These are phyloP conservation scores for Thelonectria discophora DNA, from an alignment of 2,329 filamentous ascomycete genomes.

Conservation along the genomic window DNA sequence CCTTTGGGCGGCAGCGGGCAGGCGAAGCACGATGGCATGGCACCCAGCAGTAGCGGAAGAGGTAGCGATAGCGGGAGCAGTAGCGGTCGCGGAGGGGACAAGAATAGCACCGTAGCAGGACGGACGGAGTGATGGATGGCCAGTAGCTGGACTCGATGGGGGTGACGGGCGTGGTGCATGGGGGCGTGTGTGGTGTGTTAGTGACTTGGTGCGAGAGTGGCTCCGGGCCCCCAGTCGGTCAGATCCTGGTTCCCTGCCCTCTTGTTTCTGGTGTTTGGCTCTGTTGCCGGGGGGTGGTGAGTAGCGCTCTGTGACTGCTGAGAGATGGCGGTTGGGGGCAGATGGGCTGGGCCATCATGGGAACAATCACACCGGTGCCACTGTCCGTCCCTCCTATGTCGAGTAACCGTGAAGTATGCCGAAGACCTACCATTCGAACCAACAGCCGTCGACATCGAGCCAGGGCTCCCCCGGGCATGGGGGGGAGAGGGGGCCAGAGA, in stretches of 20 bases:
- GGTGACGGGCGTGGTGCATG: slow-evolving; percentile 3
- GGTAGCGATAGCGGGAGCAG: slow-evolving; percentile 5
- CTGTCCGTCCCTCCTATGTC: not conserved
- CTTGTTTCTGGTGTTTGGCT: slow-evolving; percentile 11
- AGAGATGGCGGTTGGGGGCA: slow-evolving; percentile 10
- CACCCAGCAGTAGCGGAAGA: slow-evolving; percentile 11
- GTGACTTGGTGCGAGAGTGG: slow-evolving; percentile 26
- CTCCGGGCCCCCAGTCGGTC: slow-evolving; percentile 26
- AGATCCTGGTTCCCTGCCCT: slow-evolving; percentile 22
- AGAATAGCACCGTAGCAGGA: slow-evolving; percentile 35
- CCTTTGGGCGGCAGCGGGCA: slow-evolving; percentile 26
- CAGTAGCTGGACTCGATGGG: slow-evolving; percentile 13
- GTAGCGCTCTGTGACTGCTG: not conserved
- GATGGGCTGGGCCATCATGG: not conserved
- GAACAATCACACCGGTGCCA: slow-evolving; percentile 12
- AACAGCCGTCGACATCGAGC: not conserved
- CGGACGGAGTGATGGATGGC: slow-evolving; percentile 2
- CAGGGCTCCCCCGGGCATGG: not conserved
- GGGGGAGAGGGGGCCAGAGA: not conserved
- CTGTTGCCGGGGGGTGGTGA: not conserved
- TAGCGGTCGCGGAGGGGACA: slow-evolving; percentile 38
- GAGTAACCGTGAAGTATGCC: not conserved
- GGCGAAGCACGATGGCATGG: slow-evolving; percentile 26
- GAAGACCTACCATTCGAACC: not conserved
- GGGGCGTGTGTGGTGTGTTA: slow-evolving; percentile 27